Conservation (phyloP, 768 basidiomycete genomes). For the Postia placenta region DNA sequence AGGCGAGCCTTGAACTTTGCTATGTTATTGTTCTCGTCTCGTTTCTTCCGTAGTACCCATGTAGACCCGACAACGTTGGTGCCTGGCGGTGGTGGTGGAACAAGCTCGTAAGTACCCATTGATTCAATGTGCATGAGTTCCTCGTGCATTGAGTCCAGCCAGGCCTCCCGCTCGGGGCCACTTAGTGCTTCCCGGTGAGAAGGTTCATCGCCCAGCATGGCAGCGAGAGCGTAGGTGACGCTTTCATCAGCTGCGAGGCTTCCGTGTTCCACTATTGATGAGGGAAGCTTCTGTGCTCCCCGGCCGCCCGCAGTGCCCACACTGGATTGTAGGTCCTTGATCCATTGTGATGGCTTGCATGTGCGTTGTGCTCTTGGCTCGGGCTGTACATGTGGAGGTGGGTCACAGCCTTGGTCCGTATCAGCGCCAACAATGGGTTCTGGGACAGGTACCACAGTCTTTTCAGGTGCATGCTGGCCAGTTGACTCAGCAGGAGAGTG, state of each 20-base stretch:
- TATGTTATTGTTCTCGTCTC: slow-evolving; percentile 22
- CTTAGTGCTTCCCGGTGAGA: neutral
- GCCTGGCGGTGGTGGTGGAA: slow-evolving; percentile 12
- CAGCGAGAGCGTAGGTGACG: slow-evolving; percentile 3
- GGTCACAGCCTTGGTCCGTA: slow-evolving; percentile 19
- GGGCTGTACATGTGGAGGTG: too few species aligned
- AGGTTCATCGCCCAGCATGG: neutral
- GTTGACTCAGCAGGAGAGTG: too few species aligned
- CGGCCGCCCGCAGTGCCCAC: too few species aligned
- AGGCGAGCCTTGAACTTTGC: slow-evolving; percentile 29
- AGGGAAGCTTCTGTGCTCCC: too few species aligned
- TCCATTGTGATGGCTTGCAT: too few species aligned
- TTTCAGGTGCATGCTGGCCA: too few species aligned
- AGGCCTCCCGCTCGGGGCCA: neutral
- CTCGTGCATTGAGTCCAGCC: slow-evolving; percentile 9
- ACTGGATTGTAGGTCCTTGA: too few species aligned
- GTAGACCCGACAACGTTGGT: slow-evolving; percentile 20
- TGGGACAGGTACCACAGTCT: too few species aligned
- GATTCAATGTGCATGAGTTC: slow-evolving; percentile 2
- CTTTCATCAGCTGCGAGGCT: too few species aligned
- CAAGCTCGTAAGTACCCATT: neutral
- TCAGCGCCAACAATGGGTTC: too few species aligned
- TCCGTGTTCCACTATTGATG: too few species aligned
- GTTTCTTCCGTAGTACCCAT: slow-evolving; percentile 31
- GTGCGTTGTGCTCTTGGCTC: too few species aligned